Percentiles rank a stretch among this genome's conserved stretches.
Conservation (phyloP, 2,329 filamentous ascomycete genomes). For the Elsinoe batatas region DNA sequence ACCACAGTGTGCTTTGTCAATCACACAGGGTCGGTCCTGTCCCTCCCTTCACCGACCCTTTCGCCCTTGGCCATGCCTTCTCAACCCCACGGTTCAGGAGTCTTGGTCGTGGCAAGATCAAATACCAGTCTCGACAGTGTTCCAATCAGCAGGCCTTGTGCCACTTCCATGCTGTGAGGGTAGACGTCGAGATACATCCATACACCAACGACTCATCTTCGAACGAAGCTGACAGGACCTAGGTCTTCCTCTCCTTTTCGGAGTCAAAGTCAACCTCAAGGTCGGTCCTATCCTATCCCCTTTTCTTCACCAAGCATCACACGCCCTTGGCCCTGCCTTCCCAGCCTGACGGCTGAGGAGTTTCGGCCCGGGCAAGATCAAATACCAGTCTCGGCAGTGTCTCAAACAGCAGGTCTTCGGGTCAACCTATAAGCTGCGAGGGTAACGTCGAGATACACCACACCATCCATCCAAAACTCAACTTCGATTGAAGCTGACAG, state of each 20-base stretch:
- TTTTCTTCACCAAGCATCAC: background rate
- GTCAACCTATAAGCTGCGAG: background rate
- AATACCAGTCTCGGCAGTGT: background rate
- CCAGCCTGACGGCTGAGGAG: background rate
- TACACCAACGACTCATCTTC: background rate
- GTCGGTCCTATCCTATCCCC: background rate
- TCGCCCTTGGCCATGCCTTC: background rate
- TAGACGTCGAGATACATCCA: background rate
- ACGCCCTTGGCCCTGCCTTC: background rate
- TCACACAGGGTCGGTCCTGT: background rate
- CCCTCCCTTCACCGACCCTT: background rate
- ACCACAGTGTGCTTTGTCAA: too few relatives aligned
- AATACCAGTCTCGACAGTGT: slow-evolving; percentile 1
- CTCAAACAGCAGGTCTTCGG: background rate
- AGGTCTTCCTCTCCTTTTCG: too few relatives aligned
- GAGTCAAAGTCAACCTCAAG: background rate
- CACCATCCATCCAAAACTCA: background rate
- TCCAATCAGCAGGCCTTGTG: background rate
- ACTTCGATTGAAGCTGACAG: background rate
- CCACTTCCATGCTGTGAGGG: background rate
- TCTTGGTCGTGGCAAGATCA: slow-evolving; percentile 7
- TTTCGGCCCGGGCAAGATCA: background rate
- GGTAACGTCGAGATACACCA: background rate
- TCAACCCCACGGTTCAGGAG: background rate
- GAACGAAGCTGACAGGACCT: background rate